A percentile compares a stretch with the other conserved stretches of the same genome.
These are phyloP conservation scores for Leishmania tarentolae DNA, from an alignment of 208 protist genomes.

Conservation along the genomic window DNA sequence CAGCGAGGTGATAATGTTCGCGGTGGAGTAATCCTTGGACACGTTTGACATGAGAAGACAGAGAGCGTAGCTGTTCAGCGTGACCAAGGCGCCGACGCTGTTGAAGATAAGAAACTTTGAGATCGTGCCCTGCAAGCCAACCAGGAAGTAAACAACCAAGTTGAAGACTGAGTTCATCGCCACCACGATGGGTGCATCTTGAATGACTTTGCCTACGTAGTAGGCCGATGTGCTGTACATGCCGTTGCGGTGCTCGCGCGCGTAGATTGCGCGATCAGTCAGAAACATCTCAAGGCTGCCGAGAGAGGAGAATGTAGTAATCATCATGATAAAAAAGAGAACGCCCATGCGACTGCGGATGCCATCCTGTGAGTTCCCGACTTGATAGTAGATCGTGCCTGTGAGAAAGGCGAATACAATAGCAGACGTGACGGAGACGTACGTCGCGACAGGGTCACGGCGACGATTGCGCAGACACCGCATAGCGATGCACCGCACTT, in stretches of 20 bases:
- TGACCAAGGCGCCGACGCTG: slow-evolving; percentile 41
- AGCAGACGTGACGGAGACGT: slow-evolving; percentile 44
- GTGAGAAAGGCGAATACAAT: slow-evolving; percentile 71
- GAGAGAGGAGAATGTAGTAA: slow-evolving; percentile 63
- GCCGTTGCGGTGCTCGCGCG: slow-evolving; percentile 64
- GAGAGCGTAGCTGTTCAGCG: slow-evolving; percentile 68
- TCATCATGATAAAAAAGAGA: slow-evolving; percentile 78
- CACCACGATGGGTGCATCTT: slow-evolving; percentile 61
- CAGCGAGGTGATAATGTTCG: slow-evolving; percentile 63
- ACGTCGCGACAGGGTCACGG: slow-evolving; percentile 57
- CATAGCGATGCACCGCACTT: slow-evolving; percentile 56
- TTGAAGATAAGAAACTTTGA: slow-evolving; percentile 55
- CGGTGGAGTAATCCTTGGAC: slow-evolving; percentile 50
- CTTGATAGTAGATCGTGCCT: slow-evolving; percentile 72
- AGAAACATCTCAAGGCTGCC: slow-evolving; percentile 60
- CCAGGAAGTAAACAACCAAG: slow-evolving; percentile 57
- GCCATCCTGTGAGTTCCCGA: slow-evolving; percentile 48
- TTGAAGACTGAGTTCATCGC: slow-evolving; percentile 50
- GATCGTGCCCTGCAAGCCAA: slow-evolving; percentile 50
- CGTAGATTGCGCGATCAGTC: slow-evolving; percentile 59
- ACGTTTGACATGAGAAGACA: slow-evolving; percentile 73
- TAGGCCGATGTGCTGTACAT: slow-evolving; percentile 70
- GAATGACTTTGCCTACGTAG: slow-evolving; percentile 69
- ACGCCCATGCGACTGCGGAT: slow-evolving; percentile 73
- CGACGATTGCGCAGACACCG: slow-evolving; percentile 63